Conservation (phyloP, 768 basidiomycete genomes). For the Leccinum disarticulatum region DNA sequence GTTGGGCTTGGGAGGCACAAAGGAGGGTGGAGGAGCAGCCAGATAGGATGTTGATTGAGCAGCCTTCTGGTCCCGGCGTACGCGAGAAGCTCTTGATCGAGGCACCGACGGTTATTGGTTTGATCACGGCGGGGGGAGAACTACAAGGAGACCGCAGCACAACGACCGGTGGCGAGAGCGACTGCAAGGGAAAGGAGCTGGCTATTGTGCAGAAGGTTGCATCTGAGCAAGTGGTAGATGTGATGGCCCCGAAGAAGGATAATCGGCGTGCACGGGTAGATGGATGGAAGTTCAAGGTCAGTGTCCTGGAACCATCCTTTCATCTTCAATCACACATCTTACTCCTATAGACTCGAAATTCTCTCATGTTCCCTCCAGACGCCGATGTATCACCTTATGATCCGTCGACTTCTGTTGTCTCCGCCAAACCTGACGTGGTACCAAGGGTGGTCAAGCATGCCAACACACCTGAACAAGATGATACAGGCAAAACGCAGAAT, state of each 20-base stretch:
- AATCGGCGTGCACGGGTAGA: slow-evolving; percentile 70
- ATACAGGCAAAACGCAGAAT: slow-evolving; percentile 40
- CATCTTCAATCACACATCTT: slow-evolving; percentile 1
- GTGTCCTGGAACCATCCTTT: slow-evolving; percentile 11
- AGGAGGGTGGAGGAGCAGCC: slow-evolving; percentile 68
- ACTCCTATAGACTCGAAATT: slow-evolving; percentile 74
- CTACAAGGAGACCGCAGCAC: not conserved
- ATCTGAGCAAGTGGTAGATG: slow-evolving; percentile 48
- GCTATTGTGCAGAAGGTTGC: slow-evolving; percentile 22
- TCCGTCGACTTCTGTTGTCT: slow-evolving; percentile 32
- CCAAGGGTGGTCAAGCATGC: slow-evolving; percentile 70
- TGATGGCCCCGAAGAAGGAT: slow-evolving; percentile 81
- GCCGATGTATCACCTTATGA: slow-evolving; percentile 83
- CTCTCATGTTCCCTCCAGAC: slow-evolving; percentile 93
- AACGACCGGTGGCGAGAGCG: slow-evolving; percentile 29
- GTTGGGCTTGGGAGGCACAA: slow-evolving; percentile 96
- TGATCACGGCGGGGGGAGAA: slow-evolving; percentile 43
- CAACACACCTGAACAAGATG: slow-evolving; percentile 79
- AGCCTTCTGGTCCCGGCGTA: slow-evolving; percentile 59
- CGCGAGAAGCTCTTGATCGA: slow-evolving; percentile 67
- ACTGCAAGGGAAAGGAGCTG: slow-evolving; percentile 26
- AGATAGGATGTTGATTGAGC: slow-evolving; percentile 68
- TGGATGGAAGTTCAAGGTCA: slow-evolving; percentile 80
- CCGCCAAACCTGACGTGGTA: slow-evolving; percentile 37
- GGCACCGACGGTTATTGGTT: slow-evolving; percentile 51